Base-by-base conservation (phyloP, 179 eudicot species). In the Spergularia azorica region DNA sequence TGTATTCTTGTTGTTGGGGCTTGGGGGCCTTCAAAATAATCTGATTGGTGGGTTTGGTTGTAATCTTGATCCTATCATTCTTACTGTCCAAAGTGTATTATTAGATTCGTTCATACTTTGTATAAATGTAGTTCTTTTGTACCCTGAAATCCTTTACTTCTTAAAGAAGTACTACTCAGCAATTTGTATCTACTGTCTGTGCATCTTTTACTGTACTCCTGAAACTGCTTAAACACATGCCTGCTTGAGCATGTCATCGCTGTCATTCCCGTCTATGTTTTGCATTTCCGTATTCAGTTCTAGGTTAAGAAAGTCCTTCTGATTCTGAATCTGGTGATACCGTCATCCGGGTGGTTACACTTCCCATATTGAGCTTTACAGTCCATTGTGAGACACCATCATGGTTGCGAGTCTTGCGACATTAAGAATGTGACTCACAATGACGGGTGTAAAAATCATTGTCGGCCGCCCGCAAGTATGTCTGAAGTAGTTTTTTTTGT, bases 1-100 rank as follows among this genome's bases (percentile, higher is more conserved):
- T 84, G 65, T 86, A 83, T 82, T 80, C 83, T 82, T 76, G 73
- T 63, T 58, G 61, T 72, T 66, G 78, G 32, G 32, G 32, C 32
- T 26, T 26, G 32, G 32, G 32, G 72, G 78, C 62, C 14, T 14
- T 32, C 10, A 69, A 64, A 87, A 77, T 84, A 77, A 86, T 32
- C 69, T 73, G 70, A 32, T 69, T 26, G 73, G 79, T 82, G 81
- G 79, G 76, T 55, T 67, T 78, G 69, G 67, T 73, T 84, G 86
- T 82, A 68, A 61, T 76, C 63, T 80, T 80, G 80, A 79, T 75
- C 76, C 55, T 50, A 73, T 81, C 79, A 67, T 80, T 71, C 64
- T 80, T 57, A 65, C 70, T 50, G 79, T 78, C 66, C 59, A 61
- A 76, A 79, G 73, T 59, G 73, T 70, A 77, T 39, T 62, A 56